Conservation (phyloP, 345 rosid genomes). For the Lepidium didymum region DNA sequence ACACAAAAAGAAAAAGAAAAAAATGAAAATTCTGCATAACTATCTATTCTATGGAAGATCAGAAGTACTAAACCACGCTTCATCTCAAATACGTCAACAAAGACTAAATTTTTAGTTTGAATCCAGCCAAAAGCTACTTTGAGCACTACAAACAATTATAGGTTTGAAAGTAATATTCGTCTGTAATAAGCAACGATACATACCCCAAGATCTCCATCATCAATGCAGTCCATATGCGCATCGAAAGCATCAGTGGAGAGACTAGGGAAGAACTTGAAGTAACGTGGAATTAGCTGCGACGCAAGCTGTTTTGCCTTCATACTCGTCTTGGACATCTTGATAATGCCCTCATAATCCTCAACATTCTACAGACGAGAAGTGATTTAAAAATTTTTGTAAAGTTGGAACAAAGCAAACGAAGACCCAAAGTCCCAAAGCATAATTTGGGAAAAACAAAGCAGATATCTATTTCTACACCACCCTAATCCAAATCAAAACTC, state of each 20-base stretch:
- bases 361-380: conserved; percentile 44
- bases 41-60: background rate
- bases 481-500: background rate
- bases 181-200: conserved; percentile 9
- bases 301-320: conserved; percentile 89
- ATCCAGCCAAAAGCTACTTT: no score
- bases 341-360: conserved; percentile 80
- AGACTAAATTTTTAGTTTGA: background rate
- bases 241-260: conserved; percentile 58
- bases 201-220: conserved; percentile 78
- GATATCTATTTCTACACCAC: background rate
- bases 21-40: background rate
- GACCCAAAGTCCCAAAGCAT: background rate
- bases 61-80: background rate
- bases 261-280: conserved; percentile 92
- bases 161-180: no score
- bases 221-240: conserved; percentile 67
- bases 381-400: background rate
- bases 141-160: no score
- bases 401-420: background rate
- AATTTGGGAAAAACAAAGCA: background rate
- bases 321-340: conserved; percentile 66
- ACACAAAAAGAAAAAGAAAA: background rate
- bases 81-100: background rate
- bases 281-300: conserved; percentile 96